phyloP scores from a whole-genome alignment of 768 basidiomycete species.

The Sporobolomyces pararoseus region DNA sequence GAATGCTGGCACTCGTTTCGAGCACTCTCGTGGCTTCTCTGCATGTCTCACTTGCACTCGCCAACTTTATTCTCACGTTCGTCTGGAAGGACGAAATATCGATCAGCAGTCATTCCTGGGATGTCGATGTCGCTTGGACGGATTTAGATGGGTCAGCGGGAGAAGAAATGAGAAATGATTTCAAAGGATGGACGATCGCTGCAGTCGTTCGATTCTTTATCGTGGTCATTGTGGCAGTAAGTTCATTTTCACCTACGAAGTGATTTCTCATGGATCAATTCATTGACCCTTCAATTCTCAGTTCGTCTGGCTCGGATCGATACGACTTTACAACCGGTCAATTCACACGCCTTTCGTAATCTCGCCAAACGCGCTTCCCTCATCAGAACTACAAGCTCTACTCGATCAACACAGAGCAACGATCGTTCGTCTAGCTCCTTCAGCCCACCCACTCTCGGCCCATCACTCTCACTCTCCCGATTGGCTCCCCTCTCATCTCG shows the following conservation, averaged over 20 bases:
- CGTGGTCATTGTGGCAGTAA: neutral
- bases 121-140: constrained; percentile 11
- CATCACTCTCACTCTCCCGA: neutral
- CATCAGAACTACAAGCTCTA: constrained; percentile 20
- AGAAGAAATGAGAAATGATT: neutral
- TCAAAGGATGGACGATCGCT: constrained; percentile 2
- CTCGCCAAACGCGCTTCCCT: constrained; percentile 23
- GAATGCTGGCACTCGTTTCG: neutral
- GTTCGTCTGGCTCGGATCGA: neutral
- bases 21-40: neutral
- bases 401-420: constrained; percentile 21
- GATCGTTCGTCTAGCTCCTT: neutral
- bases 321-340: constrained; percentile 15
- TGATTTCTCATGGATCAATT: too few relatives aligned
- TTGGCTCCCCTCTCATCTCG: constrained; percentile 10
- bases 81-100: neutral
- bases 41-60: constrained; percentile 10
- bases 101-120: neutral
- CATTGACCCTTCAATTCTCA: neutral
- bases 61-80: constrained; percentile 24
- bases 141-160: neutral
- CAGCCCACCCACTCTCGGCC: too few relatives aligned
- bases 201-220: constrained; percentile 7
- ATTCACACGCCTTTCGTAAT: constrained; percentile 18
- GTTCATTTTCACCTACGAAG: neutral